Conservation (phyloP, 495 filamentous ascomycete species). For the Chaetomium cochliodes region DNA sequence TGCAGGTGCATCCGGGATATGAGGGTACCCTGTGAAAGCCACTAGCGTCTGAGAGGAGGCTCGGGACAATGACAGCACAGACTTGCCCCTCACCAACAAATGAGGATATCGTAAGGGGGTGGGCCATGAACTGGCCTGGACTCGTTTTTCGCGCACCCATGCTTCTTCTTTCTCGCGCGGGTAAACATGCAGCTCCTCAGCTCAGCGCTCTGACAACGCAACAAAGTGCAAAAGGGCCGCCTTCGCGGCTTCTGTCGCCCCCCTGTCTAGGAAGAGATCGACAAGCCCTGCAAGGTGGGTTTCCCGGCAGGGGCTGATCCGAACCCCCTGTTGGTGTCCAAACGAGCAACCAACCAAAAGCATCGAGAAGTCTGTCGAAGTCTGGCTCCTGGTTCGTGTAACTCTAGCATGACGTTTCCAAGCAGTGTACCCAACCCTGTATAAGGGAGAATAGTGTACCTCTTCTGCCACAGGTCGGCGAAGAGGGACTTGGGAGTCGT, state of each 20-base stretch:
- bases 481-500: not conserved
- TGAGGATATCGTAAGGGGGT: not conserved
- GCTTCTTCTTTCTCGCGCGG: not conserved
- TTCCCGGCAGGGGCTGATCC: slow-evolving; percentile 3
- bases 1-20: not conserved
- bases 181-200: slow-evolving; percentile 5
- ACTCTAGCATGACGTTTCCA: not conserved
- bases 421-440: not conserved
- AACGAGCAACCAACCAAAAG: not conserved
- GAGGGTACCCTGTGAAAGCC: slow-evolving; percentile 4
- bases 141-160: slow-evolving; percentile 5
- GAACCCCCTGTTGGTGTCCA: not conserved
- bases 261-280: slow-evolving; percentile 8
- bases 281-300: slow-evolving; percentile 13
- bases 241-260: not conserved
- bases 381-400: not conserved
- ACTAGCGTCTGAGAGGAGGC: slow-evolving; percentile 1
- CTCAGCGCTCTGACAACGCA: slow-evolving; percentile 9
- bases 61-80: slow-evolving; percentile 11
- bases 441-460: not conserved
- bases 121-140: not conserved
- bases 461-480: not conserved
- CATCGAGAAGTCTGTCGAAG: not conserved
- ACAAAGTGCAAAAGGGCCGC: not conserved
- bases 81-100: not conserved